Conservation (phyloP, 192 early-diverging fungal species). For the Gaertneriomyces semiglobifer region DNA sequence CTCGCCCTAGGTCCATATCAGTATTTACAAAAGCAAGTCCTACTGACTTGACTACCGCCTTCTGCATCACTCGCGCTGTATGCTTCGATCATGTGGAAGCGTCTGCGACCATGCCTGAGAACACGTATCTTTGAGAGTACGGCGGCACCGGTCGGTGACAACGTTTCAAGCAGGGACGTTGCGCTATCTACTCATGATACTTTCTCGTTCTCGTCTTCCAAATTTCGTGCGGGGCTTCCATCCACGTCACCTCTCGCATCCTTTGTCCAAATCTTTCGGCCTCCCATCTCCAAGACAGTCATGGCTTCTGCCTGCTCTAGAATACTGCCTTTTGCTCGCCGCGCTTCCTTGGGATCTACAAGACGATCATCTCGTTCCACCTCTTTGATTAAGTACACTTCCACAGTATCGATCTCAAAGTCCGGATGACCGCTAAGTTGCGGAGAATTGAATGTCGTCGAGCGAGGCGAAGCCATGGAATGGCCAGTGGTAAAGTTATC, state of each 20-base stretch:
- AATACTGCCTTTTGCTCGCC: slow-evolving; percentile 10
- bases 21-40: too few species aligned
- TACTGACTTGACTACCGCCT: too few species aligned
- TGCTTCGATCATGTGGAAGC: too few species aligned
- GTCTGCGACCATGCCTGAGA: too few species aligned
- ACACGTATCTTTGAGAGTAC: too few species aligned
- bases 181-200: too few species aligned
- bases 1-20: too few species aligned
- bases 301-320: not conserved
- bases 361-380: slow-evolving; percentile 28
- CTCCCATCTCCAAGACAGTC: slow-evolving; percentile 28
- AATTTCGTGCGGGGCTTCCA: too few species aligned
- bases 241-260: not conserved
- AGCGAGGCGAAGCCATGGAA: slow-evolving; percentile 16
- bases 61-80: too few species aligned
- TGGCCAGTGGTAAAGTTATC: slow-evolving; percentile 16
- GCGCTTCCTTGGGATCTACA: slow-evolving; percentile 9
- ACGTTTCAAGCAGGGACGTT: too few species aligned
- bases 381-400: slow-evolving; percentile 26
- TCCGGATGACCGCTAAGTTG: slow-evolving; percentile 12
- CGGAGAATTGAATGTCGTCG: slow-evolving; percentile 26
- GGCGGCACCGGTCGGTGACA: too few species aligned
- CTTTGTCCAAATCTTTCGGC: slow-evolving; percentile 24
- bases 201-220: too few species aligned
- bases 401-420: slow-evolving; percentile 26